Base-by-base conservation (phyloP, 176 grass and related monocot genomes). In the Carex myosuroides region DNA sequence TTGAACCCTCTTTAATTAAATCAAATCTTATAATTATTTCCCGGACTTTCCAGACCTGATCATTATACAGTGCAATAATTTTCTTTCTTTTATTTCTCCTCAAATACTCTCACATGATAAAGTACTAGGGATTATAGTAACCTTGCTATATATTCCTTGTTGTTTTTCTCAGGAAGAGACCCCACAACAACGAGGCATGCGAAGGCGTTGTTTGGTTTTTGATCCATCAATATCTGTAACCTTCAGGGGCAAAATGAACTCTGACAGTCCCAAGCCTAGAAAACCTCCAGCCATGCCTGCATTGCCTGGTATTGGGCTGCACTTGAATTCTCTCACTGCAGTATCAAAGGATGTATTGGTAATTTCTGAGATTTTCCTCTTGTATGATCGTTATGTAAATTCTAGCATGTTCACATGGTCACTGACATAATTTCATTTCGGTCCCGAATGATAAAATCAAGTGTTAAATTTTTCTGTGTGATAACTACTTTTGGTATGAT, bases 131-230 rank as follows among this genome's bases (percentile, higher is more conserved):
- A 54, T 64, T 16, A 21, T 65, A 18, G n/a, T 68, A 18, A 52
- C 21, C 22, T 68, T 30, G 14, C 58, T 81, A 60, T 79, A 33
- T 67, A 22, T 78, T 78, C 26, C 18, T 41, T 21, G 8, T 24
- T 53, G 32, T 82, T 89, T 22, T 89, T 30, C 68, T 81, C 87
- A 99, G 93, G 91, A 87, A 86, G 93, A 95, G 54, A 77, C 64
- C 77, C 93, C 89, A 84, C 91, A 95, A 86, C 88, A 95, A 75
- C 91, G 91, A 85, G 93, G 96, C 80, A 89, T 99, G 70, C 85
- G 89, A 20, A 90, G 96, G n/a, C 96, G 96, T 41, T 99, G 96
- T 81, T 87, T 99, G 72, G 83, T 99, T 85, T 99, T 93, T 85
- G 96, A 99, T 79, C 71, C 84, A 72, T 64, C 85, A 86, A 82